These are phyloP conservation scores for Penicillium sp. DNA, from an alignment of 2,329 filamentous ascomycete species.

Conservation along the genomic window DNA sequence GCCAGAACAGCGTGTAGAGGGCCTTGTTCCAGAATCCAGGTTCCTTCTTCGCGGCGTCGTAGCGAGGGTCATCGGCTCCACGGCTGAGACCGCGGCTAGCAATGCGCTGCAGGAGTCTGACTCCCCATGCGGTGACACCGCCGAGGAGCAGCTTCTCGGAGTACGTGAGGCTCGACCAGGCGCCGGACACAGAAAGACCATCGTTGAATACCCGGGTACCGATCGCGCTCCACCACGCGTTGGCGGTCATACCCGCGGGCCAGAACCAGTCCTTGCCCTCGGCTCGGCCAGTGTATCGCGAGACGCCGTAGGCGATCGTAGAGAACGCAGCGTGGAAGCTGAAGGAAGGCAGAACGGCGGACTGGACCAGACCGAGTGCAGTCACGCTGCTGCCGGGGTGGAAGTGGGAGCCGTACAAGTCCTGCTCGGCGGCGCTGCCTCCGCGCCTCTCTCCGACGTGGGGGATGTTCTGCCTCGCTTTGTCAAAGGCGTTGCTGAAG, in stretches of 20 bases:
- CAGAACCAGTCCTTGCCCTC: conserved; percentile 67
- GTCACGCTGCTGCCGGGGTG: conserved; percentile 9
- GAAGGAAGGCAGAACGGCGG: conserved; percentile 60
- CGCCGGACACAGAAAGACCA: conserved; percentile 52
- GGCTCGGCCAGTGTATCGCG: conserved; percentile 58
- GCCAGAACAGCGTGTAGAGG: conserved; percentile 59
- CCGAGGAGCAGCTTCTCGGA: conserved; percentile 61
- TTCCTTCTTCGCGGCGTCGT: conserved; percentile 57
- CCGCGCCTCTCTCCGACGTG: not conserved
- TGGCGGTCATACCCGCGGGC: conserved; percentile 60
- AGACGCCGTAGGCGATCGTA: conserved; percentile 57
- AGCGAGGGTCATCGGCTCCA: conserved; percentile 62
- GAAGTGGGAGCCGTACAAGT: conserved; percentile 8
- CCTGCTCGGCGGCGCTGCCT: conserved; percentile 3
- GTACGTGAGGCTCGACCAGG: conserved; percentile 56
- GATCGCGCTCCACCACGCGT: conserved; percentile 66
- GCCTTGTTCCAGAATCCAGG: conserved; percentile 64
- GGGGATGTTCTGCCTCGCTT: not conserved
- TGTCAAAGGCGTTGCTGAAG: not conserved
- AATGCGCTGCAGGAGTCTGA: conserved; percentile 61
- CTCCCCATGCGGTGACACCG: conserved; percentile 63
- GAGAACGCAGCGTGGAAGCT: conserved; percentile 59
- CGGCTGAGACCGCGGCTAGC: conserved; percentile 54
- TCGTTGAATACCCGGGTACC: conserved; percentile 56
- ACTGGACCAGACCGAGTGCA: conserved; percentile 56